Evolutionary conservation across 75 land plant species (phyloP), one percentile per base, ranked within the genome.

Genomic region (Picea glauca): DNA sequence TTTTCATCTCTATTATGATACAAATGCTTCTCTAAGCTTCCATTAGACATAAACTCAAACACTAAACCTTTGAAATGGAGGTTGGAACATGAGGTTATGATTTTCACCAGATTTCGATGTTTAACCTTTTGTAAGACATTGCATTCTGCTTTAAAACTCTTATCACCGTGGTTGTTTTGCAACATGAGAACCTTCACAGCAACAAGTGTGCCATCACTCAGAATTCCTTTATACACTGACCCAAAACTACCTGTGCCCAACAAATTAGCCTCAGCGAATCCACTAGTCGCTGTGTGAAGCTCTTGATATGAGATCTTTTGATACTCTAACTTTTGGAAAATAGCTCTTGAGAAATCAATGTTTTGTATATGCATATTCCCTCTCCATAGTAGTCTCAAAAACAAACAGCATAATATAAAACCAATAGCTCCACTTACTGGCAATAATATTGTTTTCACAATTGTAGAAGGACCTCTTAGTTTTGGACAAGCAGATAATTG

Each of bases 31-130:
- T 88, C 93, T 33, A 95, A 76, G 87, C 93, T 92, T 21, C 98
- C 98, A 77, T 95, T 95, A 1, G 86, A 57, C 93, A 93, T 93
- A 77, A 88, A 78, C 1, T 94, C 87, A 14, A 93, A 84, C 17
- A 95, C 88, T 38, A 94, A 68, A 13, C 88, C 91, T 58, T 85
- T 89, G 58, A 86, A 84, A 15, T 87, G 88, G 9, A 82, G 85
- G 75, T 74, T 78, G 70, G 86, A 87, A 43, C 89, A 90, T 20
- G 78, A 80, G 54, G 90, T 91, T 17, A 92, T 77, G 66, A 92
- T 82, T 79, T 81, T 88, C 2, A 90, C 82, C 72, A 94, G 74
- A 74, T 94, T 92, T 59, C 91, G 80, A 72, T 94, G 94, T 78
- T 91, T 79, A 1, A 90, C 85, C 66, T 78, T 82, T 80, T 79